These are phyloP conservation scores for Phytophthora pinifolia DNA, from an alignment of 352 stramenopile species.

Conservation along the genomic window DNA sequence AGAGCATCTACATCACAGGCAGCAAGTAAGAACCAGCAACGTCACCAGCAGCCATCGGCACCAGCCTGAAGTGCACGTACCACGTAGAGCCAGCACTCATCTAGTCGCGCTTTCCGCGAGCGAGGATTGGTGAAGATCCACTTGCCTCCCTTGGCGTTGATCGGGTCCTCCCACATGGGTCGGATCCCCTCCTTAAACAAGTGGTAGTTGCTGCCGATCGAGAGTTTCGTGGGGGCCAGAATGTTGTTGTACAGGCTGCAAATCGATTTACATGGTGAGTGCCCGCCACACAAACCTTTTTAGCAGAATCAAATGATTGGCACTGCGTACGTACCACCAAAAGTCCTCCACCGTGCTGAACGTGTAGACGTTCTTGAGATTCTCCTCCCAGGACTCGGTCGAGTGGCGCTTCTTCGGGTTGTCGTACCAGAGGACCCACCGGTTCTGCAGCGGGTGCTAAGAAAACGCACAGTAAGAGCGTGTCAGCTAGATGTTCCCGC, in stretches of 20 bases:
- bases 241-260: constrained; percentile 94
- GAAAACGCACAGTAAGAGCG: constrained; percentile 11
- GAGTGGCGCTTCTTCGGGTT: constrained; percentile 90
- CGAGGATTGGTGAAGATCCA: constrained; percentile 97
- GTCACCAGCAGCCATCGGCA: not conserved
- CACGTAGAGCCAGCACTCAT: constrained; percentile 96
- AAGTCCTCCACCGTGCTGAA: constrained; percentile 97
- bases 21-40: constrained; percentile 6
- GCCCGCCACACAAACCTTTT: not conserved
- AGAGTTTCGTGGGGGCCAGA: constrained; percentile 86
- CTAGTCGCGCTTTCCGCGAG: constrained; percentile 89
- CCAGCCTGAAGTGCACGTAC: constrained; percentile 40
- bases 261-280: constrained; percentile 6
- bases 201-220: constrained; percentile 96
- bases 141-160: constrained; percentile 95
- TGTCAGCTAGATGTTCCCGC: constrained; percentile 13
- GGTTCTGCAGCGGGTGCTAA: constrained; percentile 85
- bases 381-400: constrained; percentile 88
- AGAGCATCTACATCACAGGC: constrained; percentile 74
- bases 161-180: constrained; percentile 97
- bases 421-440: constrained; percentile 90
- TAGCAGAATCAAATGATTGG: too few relatives aligned
- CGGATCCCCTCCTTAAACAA: constrained; percentile 97
- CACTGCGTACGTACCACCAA: constrained; percentile 81
- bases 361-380: constrained; percentile 92